Conservation (phyloP, 1,139 yeast genomes). For the Blastobotrys proliferans region DNA sequence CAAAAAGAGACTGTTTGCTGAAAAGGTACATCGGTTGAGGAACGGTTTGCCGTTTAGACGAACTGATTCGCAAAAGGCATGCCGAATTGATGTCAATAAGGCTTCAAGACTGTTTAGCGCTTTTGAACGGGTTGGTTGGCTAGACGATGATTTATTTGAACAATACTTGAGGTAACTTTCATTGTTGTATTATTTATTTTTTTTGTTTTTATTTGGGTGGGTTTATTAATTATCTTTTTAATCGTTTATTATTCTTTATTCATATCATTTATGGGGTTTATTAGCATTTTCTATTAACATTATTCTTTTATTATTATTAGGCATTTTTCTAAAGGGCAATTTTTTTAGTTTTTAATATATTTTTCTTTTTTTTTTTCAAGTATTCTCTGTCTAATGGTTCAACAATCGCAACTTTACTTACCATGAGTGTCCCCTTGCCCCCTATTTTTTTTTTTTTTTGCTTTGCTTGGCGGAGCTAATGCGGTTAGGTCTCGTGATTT, state of each 20-base stretch:
- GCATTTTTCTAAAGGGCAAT: neutral
- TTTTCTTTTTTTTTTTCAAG: neutral
- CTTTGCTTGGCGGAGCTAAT: too few relatives aligned
- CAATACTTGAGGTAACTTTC: conserved; percentile 39
- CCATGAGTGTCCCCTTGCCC: too few relatives aligned
- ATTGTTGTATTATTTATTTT: conserved; percentile 3
- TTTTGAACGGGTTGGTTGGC: conserved; percentile 94
- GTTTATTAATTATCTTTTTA: conserved; percentile 10
- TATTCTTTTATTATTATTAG: conserved; percentile 1
- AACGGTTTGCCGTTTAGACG: conserved; percentile 83
- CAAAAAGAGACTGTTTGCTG: conserved; percentile 82
- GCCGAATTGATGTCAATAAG: conserved; percentile 94
- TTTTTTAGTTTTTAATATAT: neutral
- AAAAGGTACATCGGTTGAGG: conserved; percentile 75
- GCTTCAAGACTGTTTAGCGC: conserved; percentile 91
- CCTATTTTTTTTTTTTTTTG: too few relatives aligned
- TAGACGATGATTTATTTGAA: conserved; percentile 68
- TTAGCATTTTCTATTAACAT: conserved; percentile 3
- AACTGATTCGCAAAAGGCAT: conserved; percentile 96
- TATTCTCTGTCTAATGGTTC: neutral
- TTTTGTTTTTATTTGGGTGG: conserved; percentile 7
- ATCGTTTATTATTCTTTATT: conserved; percentile 7
- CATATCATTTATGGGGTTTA: conserved; percentile 8
- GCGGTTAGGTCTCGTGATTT: too few relatives aligned
- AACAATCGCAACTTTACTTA: too few relatives aligned